Evolutionary conservation across 148 eudicot genomes (phyloP).

Genomic region (Pharnaceum exiguum): DNA sequence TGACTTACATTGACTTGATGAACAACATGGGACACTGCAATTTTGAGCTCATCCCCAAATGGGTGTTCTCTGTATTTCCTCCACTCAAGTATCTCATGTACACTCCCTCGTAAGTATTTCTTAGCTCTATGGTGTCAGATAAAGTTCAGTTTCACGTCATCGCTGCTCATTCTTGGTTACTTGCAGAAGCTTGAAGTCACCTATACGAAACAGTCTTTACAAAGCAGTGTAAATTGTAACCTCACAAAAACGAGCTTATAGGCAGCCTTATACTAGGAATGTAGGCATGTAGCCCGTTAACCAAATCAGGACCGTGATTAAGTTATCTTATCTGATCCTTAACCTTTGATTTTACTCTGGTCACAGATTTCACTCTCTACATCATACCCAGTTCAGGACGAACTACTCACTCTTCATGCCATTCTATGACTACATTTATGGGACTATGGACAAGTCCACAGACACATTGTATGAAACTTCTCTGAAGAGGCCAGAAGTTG

Average conservation of each 20-base stretch:
- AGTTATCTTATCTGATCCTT: too few relatives aligned
- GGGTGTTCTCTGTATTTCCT: constrained; percentile 45
- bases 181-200: too few relatives aligned
- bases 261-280: too few relatives aligned
- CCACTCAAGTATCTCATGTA: constrained; percentile 73
- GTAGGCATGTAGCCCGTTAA: too few relatives aligned
- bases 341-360: background rate
- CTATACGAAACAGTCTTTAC: too few relatives aligned
- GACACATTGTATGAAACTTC: constrained; percentile 51
- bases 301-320: too few relatives aligned
- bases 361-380: constrained; percentile 71
- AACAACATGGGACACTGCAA: constrained; percentile 79
- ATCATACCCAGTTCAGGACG: constrained; percentile 80
- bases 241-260: too few relatives aligned
- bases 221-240: too few relatives aligned
- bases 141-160: too few relatives aligned
- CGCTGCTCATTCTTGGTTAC: too few relatives aligned
- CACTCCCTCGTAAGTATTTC: constrained; percentile 63
- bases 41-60: constrained; percentile 62
- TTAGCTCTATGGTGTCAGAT: background rate
- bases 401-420: constrained; percentile 90
- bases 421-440: constrained; percentile 66
- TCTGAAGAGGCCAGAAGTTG: constrained; percentile 37
- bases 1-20: constrained; percentile 54
- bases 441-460: constrained; percentile 50